Conservation (phyloP, 2,329 filamentous ascomycete genomes). For the Fonsecaea multimorphosa region DNA sequence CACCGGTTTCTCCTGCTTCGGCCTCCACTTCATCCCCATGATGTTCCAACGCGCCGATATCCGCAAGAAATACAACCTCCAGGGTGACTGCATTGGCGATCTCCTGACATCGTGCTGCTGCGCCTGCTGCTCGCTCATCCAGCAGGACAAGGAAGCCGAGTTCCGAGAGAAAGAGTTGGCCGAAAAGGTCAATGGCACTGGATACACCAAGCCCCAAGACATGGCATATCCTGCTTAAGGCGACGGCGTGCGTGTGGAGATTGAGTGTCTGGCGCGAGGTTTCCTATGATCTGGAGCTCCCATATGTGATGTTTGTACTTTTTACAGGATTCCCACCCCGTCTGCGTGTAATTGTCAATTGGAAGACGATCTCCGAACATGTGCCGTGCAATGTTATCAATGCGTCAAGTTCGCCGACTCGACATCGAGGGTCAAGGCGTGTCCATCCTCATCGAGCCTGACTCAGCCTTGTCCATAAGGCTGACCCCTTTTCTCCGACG, state of each 20-base stretch:
- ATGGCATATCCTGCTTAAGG: constrained; percentile 27
- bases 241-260: neutral
- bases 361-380: too few relatives aligned
- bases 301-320: neutral
- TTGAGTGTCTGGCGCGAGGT: too few relatives aligned
- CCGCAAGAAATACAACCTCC: constrained; percentile 60
- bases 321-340: too few relatives aligned
- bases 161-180: constrained; percentile 31
- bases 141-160: constrained; percentile 62
- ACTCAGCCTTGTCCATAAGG: neutral
- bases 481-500: neutral
- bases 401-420: too few relatives aligned
- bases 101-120: constrained; percentile 62
- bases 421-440: too few relatives aligned
- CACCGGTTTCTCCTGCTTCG: constrained; percentile 42
- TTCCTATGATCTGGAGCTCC: neutral
- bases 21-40: constrained; percentile 50
- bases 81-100: constrained; percentile 57
- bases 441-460: too few relatives aligned
- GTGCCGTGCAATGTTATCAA: too few relatives aligned
- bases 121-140: constrained; percentile 62
- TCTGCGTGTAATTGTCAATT: too few relatives aligned
- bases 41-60: constrained; percentile 63
- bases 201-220: constrained; percentile 28
- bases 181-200: constrained; percentile 25